A percentile compares a stretch with the other conserved stretches of the same genome.
Evolutionary conservation across 164 flowering plant genomes (phyloP).

Genomic region (Saururus chinensis): DNA sequence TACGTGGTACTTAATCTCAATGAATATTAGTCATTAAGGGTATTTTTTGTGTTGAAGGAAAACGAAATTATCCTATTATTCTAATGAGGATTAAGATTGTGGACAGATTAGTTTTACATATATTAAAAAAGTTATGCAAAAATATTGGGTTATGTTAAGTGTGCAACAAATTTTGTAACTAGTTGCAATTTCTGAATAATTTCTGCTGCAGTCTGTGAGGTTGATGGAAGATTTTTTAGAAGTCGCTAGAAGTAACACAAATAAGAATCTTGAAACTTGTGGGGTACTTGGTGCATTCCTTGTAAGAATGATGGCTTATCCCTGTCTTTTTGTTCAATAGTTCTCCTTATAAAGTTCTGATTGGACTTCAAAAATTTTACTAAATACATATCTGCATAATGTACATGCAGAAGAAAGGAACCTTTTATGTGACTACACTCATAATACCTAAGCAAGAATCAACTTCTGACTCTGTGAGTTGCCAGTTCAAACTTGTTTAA

Average conservation of each 20-base stretch:
- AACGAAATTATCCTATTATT: too few relatives aligned
- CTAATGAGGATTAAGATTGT: too few relatives aligned
- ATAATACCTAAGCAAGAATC: conserved; percentile 81
- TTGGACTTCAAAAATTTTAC: neutral
- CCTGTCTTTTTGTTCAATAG: neutral
- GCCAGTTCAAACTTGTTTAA: neutral
- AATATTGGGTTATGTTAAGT: too few relatives aligned
- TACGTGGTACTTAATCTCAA: too few relatives aligned
- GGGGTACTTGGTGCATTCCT: conserved; percentile 75
- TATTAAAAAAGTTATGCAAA: too few relatives aligned
- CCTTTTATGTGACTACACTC: conserved; percentile 54
- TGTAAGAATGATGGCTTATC: conserved; percentile 30
- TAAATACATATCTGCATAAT: neutral
- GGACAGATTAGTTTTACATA: too few relatives aligned
- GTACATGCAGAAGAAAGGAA: conserved; percentile 36
- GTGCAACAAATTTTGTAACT: neutral
- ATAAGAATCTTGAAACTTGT: conserved; percentile 75
- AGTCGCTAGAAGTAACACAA: conserved; percentile 65
- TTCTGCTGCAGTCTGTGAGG: conserved; percentile 34
- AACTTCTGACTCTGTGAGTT: conserved; percentile 41
- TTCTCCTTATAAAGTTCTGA: neutral
- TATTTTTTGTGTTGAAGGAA: too few relatives aligned
- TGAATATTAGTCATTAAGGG: too few relatives aligned
- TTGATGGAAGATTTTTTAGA: conserved; percentile 76
- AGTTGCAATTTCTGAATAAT: neutral